Conservation (phyloP, 192 early-diverging fungal species). For the Backusella psychrophila region DNA sequence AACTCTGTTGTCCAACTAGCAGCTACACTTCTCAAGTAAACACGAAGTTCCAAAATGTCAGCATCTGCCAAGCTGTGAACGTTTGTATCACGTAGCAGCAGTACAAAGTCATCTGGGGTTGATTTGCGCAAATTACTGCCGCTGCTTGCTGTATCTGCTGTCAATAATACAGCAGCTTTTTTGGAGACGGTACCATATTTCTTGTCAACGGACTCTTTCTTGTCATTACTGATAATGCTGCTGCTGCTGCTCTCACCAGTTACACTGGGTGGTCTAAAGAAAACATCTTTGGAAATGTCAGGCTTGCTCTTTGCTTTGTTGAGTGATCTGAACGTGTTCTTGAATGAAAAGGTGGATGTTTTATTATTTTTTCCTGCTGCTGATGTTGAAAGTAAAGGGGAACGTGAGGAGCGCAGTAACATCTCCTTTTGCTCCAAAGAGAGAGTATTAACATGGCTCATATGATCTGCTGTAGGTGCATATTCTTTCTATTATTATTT, state of each 20-base stretch:
- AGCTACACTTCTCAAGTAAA: slow-evolving; percentile 27
- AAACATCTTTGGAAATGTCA: not conserved
- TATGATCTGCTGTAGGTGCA: slow-evolving; percentile 21
- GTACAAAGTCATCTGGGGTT: slow-evolving; percentile 26
- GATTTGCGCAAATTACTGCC: not conserved
- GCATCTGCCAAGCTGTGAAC: slow-evolving; percentile 24
- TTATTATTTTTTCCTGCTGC: slow-evolving; percentile 11
- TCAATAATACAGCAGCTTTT: not conserved
- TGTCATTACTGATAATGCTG: not conserved
- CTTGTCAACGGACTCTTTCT: not conserved
- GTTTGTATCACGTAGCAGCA: slow-evolving; percentile 4
- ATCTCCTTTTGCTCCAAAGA: slow-evolving; percentile 25
- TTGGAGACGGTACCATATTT: not conserved
- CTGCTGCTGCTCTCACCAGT: not conserved
- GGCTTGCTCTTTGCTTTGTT: not conserved
- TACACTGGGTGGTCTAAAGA: not conserved
- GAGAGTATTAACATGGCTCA: slow-evolving; percentile 17
- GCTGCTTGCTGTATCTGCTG: not conserved
- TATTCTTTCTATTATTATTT: slow-evolving; percentile 25
- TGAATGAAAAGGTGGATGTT: slow-evolving; percentile 14
- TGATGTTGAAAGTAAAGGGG: not conserved
- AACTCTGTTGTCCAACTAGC: slow-evolving; percentile 37
- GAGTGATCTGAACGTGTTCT: slow-evolving; percentile 2
- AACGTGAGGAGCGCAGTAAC: slow-evolving; percentile 16
- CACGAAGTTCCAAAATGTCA: slow-evolving; percentile 27